These are phyloP conservation scores for Teunomyces kruisii DNA, from an alignment of 805 yeast genomes.

Conservation along the genomic window DNA sequence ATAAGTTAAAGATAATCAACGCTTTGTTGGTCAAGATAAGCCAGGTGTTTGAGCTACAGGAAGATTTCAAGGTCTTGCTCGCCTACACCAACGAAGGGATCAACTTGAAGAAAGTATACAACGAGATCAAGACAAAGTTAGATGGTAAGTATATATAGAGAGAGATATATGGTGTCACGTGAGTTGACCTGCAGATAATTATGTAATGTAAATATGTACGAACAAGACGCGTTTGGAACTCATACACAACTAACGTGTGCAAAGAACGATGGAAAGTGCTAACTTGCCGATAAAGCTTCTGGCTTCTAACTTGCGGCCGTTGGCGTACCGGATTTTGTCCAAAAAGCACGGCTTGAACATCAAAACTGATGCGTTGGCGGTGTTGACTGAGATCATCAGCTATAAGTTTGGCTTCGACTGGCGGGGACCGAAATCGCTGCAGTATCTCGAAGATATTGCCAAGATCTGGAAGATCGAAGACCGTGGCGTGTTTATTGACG, in stretches of 20 bases:
- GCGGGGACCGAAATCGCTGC: conserved; percentile 66
- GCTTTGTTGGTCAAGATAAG: conserved; percentile 12
- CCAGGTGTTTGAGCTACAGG: conserved; percentile 12
- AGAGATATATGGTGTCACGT: neutral
- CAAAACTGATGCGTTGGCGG: conserved; percentile 77
- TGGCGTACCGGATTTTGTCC: conserved; percentile 86
- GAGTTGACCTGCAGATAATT: neutral
- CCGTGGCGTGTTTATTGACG: conserved; percentile 81
- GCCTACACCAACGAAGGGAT: conserved; percentile 1
- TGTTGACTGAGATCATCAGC: conserved; percentile 75
- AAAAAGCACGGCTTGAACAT: conserved; percentile 91
- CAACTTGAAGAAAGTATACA: conserved; percentile 1
- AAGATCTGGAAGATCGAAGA: conserved; percentile 86
- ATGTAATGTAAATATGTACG: neutral
- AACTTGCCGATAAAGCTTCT: conserved; percentile 71
- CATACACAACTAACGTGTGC: neutral
- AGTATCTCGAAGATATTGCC: conserved; percentile 75
- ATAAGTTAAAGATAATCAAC: conserved; percentile 13
- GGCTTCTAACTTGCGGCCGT: conserved; percentile 82
- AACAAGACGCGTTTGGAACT: neutral
- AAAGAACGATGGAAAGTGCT: neutral
- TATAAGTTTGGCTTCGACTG: conserved; percentile 80
- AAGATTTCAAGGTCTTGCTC: conserved; percentile 9
- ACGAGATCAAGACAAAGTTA: conserved; percentile 10
- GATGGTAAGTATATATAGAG: conserved; percentile 10